phyloP scores from a whole-genome alignment of 441 rosid species.

The Dalechampia spathulata region DNA sequence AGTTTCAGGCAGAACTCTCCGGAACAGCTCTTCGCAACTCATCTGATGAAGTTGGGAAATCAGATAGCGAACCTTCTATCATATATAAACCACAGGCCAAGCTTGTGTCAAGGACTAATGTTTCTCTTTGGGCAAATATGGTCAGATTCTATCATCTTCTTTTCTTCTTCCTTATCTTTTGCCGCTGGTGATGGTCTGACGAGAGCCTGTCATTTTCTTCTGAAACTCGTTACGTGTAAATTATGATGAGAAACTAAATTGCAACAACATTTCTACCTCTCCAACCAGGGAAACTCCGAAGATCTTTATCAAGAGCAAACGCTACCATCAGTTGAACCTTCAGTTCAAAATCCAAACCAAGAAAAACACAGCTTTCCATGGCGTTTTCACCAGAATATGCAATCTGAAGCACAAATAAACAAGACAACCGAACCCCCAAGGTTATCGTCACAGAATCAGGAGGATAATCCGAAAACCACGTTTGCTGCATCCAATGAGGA shows the following conservation, averaged over 20 bases:
- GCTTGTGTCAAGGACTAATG: constrained; percentile 67
- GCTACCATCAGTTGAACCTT: constrained; percentile 26
- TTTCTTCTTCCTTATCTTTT: not conserved
- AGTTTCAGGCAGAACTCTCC: constrained; percentile 37
- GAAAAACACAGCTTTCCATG: constrained; percentile 24
- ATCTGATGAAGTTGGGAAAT: constrained; percentile 28
- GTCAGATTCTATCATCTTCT: constrained; percentile 27
- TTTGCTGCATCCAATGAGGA: constrained; percentile 27
- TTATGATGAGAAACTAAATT: not conserved
- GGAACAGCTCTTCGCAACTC: constrained; percentile 26
- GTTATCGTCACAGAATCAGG: constrained; percentile 29
- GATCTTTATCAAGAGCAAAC: constrained; percentile 22
- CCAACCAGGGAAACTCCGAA: constrained; percentile 40
- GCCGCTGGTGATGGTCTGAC: not conserved
- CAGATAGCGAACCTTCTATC: constrained; percentile 36
- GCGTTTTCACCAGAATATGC: constrained; percentile 24
- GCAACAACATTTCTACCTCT: too few species aligned
- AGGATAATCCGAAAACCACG: constrained; percentile 36
- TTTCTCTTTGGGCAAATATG: constrained; percentile 71
- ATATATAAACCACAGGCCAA: constrained; percentile 81
- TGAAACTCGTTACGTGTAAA: not conserved
- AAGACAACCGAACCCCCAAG: constrained; percentile 29
- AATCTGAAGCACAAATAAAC: constrained; percentile 22
- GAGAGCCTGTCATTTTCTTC: not conserved
- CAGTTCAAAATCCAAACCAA: constrained; percentile 22